A percentile compares a stretch with the other conserved stretches of the same genome.
Conservation (phyloP, 1,284 basidiomycete species). For the Apiotrichum porosum region DNA sequence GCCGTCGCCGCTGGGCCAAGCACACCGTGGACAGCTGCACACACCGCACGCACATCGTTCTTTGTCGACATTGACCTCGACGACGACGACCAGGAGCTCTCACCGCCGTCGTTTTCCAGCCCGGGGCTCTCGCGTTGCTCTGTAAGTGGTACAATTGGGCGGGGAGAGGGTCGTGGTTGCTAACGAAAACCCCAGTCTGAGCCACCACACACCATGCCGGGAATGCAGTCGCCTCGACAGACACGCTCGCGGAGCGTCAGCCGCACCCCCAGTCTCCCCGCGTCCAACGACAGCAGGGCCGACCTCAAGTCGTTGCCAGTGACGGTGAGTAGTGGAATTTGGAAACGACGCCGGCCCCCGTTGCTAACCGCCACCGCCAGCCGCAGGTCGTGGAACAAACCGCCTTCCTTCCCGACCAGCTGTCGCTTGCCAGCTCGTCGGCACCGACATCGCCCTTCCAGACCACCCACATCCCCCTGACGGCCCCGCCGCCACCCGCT, state of each 20-base stretch:
- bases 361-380: background rate
- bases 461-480: background rate
- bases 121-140: constrained; percentile 8
- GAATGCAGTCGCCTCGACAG: background rate
- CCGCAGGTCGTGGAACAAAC: background rate
- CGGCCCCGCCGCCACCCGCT: too few species aligned
- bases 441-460: constrained; percentile 2
- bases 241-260: constrained; percentile 10
- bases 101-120: background rate
- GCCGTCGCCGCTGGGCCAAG: too few species aligned
- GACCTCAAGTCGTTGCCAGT: constrained; percentile 17
- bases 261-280: constrained; percentile 12
- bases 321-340: constrained; percentile 11
- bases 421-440: background rate
- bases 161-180: too few species aligned
- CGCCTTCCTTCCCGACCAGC: background rate
- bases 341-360: background rate
- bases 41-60: background rate
- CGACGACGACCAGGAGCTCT: background rate
- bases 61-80: constrained; percentile 4
- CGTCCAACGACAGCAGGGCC: constrained; percentile 5
- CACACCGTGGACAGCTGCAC: background rate
- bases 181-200: constrained; percentile 9
- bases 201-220: constrained; percentile 4
- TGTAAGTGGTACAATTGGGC: constrained; percentile 1